Evolutionary conservation across 2,329 filamentous ascomycete species (phyloP), one percentile per base, ranked within the genome.

Genomic region (Exserohilum rostratum): DNA sequence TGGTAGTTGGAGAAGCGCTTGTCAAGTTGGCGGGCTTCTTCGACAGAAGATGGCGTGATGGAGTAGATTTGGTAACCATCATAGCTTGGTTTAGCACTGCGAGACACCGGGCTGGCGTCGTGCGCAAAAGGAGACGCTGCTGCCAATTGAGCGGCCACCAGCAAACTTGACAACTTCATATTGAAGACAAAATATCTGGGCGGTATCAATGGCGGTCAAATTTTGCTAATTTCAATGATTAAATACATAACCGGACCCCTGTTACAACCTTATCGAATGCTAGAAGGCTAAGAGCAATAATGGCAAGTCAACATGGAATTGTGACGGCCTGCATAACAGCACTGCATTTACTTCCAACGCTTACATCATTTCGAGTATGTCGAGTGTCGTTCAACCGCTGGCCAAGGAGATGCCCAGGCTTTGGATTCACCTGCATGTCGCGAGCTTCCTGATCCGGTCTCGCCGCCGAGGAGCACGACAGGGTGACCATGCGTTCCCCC

Each of bases 51-150:
- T 5, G 60, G 63, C 5, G 57, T 61, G 12, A 66, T 43, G 5
- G 61, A 62, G 42, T 64, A 67, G 20, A 67, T 25, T 9, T 54
- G 61, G 35, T 62, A 62, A 5, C 65, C 61, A 50, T 67, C 62
- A 22, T 66, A 67, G 33, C 35, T 61, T 18, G 49, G 27, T 9
- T 47, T 37, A 18, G 35, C 35, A 22, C 33, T 45, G 5, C 54
- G 57, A 46, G 55, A 30, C 2, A 30, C n/a, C 20, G 34, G 18
- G 27, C 33, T 44, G 20, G 30, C 15, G n/a, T 31, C 30, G 13
- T 42, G 15, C 35, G 53, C 33, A 18, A 61, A 46, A 22, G 55
- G 53, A 7, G 60, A 65, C 7, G 49, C 58, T 47, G 48, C 54
- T 37, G 53, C 60, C 22, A 66, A 39, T 6, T 61, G 49, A 35